phyloP scores from a whole-genome alignment of 257 asterid species.

The Salvia rosmarinus region DNA sequence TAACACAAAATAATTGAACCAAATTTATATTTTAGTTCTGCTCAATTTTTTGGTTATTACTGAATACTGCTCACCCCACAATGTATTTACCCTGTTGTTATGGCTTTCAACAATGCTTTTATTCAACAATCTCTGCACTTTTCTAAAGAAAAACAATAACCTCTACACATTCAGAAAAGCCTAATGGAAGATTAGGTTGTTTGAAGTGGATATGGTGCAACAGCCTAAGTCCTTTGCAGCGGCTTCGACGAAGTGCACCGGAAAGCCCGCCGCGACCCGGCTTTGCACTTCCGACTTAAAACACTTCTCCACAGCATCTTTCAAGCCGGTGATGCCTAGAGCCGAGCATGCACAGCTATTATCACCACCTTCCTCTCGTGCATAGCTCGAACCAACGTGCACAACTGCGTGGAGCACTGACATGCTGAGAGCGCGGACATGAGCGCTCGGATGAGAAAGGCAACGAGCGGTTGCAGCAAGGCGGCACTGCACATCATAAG shows the following conservation, averaged over 20 bases:
- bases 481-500: conserved; percentile 63
- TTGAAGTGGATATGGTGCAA: conserved; percentile 50
- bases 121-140: no score
- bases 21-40: no score
- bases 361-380: no score
- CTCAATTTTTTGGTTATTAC: no score
- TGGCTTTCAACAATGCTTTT: no score
- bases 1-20: no score
- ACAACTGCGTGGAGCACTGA: conserved; percentile 77
- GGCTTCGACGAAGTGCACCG: conserved; percentile 52
- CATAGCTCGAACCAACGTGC: conserved; percentile 47
- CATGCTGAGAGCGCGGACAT: conserved; percentile 77
- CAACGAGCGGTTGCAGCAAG: conserved; percentile 74
- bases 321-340: conserved; percentile 51
- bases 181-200: no score
- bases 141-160: no score
- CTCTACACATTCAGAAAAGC: no score
- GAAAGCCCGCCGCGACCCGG: conserved; percentile 61
- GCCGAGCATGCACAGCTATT: conserved; percentile 45
- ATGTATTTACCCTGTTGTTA: no score
- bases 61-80: no score
- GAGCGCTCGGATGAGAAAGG: conserved; percentile 85
- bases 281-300: conserved; percentile 79
- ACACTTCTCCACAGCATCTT: conserved; percentile 63
- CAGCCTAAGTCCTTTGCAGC: conserved; percentile 76